These are phyloP conservation scores for Tripidium arundinaceum DNA, from an alignment of 202 grass and related monocot genomes.

Conservation along the genomic window DNA sequence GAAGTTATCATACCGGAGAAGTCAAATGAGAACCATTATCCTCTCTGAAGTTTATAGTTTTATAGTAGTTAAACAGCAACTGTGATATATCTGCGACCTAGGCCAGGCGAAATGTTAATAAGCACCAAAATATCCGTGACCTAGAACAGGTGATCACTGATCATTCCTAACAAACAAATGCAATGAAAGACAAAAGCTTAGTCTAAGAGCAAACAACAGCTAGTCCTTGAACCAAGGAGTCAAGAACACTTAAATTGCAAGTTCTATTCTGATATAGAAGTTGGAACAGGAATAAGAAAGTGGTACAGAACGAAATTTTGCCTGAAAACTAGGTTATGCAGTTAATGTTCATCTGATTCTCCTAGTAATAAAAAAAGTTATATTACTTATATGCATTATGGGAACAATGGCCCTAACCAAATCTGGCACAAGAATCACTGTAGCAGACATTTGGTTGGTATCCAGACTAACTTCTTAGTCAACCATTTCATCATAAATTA, in stretches of 20 bases:
- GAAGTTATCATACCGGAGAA: conserved; percentile 30
- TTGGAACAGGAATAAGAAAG: neutral
- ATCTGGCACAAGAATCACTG: neutral
- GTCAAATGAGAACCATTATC: conserved; percentile 18
- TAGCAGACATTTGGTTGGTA: neutral
- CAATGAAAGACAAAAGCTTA: neutral
- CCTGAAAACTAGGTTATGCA: neutral
- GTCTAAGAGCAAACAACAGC: neutral
- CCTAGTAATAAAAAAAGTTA: neutral
- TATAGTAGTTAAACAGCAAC: conserved; percentile 52
- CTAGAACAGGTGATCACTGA: neutral
- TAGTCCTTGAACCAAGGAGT: neutral
- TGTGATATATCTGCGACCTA: conserved; percentile 61
- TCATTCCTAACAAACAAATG: neutral
- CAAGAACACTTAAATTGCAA: neutral
- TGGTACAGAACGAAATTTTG: neutral
- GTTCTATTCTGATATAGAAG: conserved; percentile 8
- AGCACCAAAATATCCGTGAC: neutral
- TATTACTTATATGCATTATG: neutral
- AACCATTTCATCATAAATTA: neutral
- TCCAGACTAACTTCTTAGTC: conserved; percentile 1
- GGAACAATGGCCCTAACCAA: neutral
- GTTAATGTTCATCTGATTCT: neutral
- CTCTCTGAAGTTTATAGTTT: conserved; percentile 63
- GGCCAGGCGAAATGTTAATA: conserved; percentile 31